Evolutionary conservation across 805 yeast species (phyloP), one percentile per base, ranked within the genome.

Genomic region (Schwanniomyces sp.): DNA sequence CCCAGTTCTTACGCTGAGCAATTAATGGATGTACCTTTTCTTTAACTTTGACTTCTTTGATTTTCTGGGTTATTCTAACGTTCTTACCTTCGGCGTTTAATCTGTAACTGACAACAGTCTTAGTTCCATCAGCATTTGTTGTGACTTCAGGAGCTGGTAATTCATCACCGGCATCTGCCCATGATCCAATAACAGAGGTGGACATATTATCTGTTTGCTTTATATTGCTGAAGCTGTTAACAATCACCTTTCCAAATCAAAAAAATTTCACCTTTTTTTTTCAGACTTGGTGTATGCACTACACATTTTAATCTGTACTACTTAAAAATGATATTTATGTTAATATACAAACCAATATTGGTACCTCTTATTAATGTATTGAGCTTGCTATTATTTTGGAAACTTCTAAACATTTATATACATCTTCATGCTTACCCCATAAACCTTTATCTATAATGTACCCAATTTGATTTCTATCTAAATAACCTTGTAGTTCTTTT

Each of bases 1-100:
- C 66, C 98, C 97, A 94, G 56, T 81, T 81, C 67, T 85, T 86
- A 70, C 98, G 87, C 48, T 75, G 78, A n/a, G 97, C 97, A 51
- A 92, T 89, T 38, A 79, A 76, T 43, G 88, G 91, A 66, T 89
- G 88, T 37, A 91, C 97, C 53, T 78, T 81, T 67, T 89, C 96
- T 61, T 82, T 85, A 34, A 86, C 88, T 57, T 78, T 80, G 50
- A 87, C 81, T 60, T 86, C 88, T 65, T 80, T 85, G 64, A 94
- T 82, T 64, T 79, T 87, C 67, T 91, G 96, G 40, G 96, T 91
- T 45, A 91, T 81, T 69, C 86, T 89, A 53, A 87, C 89, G 64
- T 86, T 91, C 67, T 88, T 84, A 50, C 96, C 96, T 51, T 85
- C 83, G 42, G 81, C 85, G 58, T 87, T 86, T 54, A 81, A 71